Base-by-base conservation (phyloP, 805 yeast species). In the Ogataea paradorogensis region DNA sequence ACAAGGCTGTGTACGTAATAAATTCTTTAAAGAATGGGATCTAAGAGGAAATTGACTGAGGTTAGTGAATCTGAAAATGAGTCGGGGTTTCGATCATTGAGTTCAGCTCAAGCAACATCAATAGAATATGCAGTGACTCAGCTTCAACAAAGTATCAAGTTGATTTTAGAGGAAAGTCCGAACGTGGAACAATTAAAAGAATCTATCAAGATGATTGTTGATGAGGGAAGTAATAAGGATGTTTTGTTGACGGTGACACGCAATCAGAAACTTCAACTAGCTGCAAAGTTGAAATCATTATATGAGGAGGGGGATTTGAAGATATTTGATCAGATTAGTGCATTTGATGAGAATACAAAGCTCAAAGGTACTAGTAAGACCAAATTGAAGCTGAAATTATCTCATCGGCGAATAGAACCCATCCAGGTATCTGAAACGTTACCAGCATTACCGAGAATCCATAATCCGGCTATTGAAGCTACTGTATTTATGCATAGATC, bases 401-500 rank as follows among this genome's bases (percentile, higher is more conserved):
- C 7, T 7, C 22, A 37, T 23, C 25, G 25, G 4, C 9, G 9
- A 23, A 9, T 5, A 4, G n/a, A 23, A 4, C 4, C 10, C 25
- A 23, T 11, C 4, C 25, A 11, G 7, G n/a, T 23, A 23, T 23
- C 25, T 23, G n/a, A 11, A 4, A 11, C 4, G 10, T 78, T 84
- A 1, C 97, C 96, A 1, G 69, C 68, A 9, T 61, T 89, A 13
- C 97, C 97, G 0, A 61, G 59, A 22, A 84, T 91, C 28, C 60
- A 69, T 6, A 75, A 82, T 53, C 73, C 75, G 1, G 69, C 68
- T 3, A 71, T 89, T 9, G 68, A 72, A 46, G 78, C 80, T 6
- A 73, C 84, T 36, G 95, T 88, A 0, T 91, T 90, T 56, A 76
- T 82, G 20, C 97, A 91, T 60, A 80, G 81, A 50, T 89, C 96